These are phyloP conservation scores for Cairneyella variabilis DNA, from an alignment of 495 filamentous ascomycete genomes.

Conservation along the genomic window DNA sequence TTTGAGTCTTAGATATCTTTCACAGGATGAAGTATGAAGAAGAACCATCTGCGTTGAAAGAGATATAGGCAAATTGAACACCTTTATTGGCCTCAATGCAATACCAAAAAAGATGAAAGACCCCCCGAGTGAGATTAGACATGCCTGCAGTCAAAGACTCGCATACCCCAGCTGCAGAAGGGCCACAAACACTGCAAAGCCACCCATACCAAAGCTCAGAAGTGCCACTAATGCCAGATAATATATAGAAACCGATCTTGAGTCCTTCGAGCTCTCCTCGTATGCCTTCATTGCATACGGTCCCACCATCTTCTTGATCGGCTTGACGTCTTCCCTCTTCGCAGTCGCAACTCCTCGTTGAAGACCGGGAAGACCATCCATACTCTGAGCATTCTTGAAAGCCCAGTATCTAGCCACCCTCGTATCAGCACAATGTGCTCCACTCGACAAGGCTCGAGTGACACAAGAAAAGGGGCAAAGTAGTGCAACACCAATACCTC, in stretches of 20 bases:
- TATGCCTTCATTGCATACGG: slow-evolving; percentile 8
- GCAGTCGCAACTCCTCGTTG: slow-evolving; percentile 35
- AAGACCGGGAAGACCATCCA: slow-evolving; percentile 53
- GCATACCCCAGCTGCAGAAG: background rate
- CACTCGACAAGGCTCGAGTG: too few relatives aligned
- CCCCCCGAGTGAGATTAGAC: background rate
- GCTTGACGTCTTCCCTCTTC: slow-evolving; percentile 38
- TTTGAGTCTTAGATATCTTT: too few relatives aligned
- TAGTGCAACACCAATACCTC: too few relatives aligned
- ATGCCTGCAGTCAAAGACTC: too few relatives aligned
- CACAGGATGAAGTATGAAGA: too few relatives aligned
- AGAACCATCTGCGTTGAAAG: too few relatives aligned
- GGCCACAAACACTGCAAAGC: background rate
- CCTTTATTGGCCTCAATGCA: too few relatives aligned
- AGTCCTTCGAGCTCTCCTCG: background rate
- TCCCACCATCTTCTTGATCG: slow-evolving; percentile 50
- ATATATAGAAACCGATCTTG: background rate
- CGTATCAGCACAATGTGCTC: too few relatives aligned
- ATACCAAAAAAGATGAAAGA: background rate
- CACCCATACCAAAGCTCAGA: slow-evolving; percentile 9
- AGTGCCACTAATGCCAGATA: background rate
- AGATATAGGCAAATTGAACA: too few relatives aligned
- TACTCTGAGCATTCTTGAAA: slow-evolving; percentile 47
- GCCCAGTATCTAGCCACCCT: slow-evolving; percentile 47
- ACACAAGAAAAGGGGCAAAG: background rate